Conservation (phyloP, 202 grass and related monocot species). For the Panicum hallii region DNA sequence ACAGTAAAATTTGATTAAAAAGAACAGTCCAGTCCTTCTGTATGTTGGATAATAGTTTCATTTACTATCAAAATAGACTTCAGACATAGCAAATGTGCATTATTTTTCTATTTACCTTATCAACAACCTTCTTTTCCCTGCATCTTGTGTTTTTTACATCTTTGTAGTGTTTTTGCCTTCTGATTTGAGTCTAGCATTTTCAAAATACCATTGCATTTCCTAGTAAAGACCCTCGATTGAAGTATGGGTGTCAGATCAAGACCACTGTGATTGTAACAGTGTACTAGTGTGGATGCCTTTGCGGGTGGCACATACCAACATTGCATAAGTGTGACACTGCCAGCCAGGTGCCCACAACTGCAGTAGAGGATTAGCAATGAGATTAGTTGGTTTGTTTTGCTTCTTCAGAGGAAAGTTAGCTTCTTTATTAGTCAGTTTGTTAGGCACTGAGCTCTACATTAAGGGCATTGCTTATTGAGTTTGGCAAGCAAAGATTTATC, state of each 20-base stretch:
- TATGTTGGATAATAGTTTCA: not conserved
- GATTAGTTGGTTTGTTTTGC: not conserved
- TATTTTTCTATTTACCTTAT: conserved; percentile 10
- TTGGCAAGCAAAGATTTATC: not conserved
- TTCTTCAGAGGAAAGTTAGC: not conserved
- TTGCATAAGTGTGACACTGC: not conserved
- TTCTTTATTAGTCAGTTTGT: not conserved
- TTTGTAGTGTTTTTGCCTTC: not conserved
- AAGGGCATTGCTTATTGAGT: not conserved
- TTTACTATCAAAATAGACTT: not conserved
- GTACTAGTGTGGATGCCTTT: not conserved
- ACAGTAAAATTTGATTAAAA: conserved; percentile 15
- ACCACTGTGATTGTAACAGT: not conserved
- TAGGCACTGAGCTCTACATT: not conserved
- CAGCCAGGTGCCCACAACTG: not conserved
- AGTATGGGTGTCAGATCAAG: not conserved
- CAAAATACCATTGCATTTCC: not conserved
- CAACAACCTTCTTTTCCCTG: not conserved
- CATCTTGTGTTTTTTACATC: conserved; percentile 11
- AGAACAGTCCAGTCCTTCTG: not conserved
- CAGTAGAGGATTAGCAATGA: not conserved
- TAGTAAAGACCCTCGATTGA: not conserved
- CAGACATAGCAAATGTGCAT: not conserved
- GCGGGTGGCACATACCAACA: not conserved
- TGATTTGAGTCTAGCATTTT: not conserved